phyloP scores from a whole-genome alignment of 208 protist genomes.

The Crithidia thermophila region DNA sequence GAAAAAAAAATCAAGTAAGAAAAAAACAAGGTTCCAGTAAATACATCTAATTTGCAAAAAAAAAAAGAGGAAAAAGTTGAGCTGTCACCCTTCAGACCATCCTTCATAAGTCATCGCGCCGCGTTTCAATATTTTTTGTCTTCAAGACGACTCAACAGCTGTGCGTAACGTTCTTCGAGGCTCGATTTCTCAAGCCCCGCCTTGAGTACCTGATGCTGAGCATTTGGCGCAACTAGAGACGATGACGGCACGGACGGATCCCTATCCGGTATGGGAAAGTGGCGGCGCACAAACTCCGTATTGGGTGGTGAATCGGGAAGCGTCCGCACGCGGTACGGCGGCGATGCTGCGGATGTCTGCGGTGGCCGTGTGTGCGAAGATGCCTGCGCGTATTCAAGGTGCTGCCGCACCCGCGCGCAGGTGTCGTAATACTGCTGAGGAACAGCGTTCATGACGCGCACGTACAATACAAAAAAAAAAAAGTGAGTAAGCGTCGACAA shows the following conservation, averaged over 20 bases:
- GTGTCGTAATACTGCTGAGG: slow-evolving; percentile 51
- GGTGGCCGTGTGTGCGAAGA: background rate
- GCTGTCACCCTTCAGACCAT: background rate
- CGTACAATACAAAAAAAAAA: slow-evolving; percentile 7
- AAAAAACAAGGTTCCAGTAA: too few relatives aligned
- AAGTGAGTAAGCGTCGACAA: background rate
- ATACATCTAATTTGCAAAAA: background rate
- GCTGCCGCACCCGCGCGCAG: slow-evolving; percentile 35
- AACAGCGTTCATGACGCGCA: slow-evolving; percentile 12
- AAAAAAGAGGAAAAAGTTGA: background rate
- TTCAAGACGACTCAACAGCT: slow-evolving; percentile 17
- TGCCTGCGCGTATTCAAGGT: background rate
- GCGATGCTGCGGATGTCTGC: background rate
- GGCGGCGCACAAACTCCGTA: slow-evolving; percentile 5
- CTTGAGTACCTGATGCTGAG: too few relatives aligned
- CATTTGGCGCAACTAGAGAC: too few relatives aligned
- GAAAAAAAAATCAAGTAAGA: too few relatives aligned
- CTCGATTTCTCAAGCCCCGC: too few relatives aligned
- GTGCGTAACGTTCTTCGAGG: slow-evolving; percentile 23
- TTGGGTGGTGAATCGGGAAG: slow-evolving; percentile 8
- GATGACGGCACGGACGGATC: too few relatives aligned
- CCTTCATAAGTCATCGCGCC: background rate
- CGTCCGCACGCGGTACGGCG: slow-evolving; percentile 5
- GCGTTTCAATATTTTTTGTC: too few relatives aligned
- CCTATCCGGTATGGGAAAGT: background rate